Percentiles rank a stretch among this genome's conserved stretches.
These are phyloP conservation scores for Phylloboletellus chloephorus DNA, from an alignment of 1,284 basidiomycete genomes.

Conservation along the genomic window DNA sequence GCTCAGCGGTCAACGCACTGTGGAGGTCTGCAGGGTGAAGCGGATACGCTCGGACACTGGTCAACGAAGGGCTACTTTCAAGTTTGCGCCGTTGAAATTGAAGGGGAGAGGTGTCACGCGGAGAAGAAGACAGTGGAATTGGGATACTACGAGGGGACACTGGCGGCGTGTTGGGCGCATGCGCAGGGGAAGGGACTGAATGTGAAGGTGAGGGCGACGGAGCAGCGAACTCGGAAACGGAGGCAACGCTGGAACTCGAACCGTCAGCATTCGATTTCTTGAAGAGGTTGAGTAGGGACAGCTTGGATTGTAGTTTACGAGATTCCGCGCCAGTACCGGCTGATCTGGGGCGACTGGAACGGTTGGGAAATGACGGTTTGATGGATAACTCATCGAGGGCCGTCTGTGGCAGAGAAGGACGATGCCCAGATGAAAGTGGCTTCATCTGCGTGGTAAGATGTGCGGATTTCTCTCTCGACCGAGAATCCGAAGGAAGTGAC, in stretches of 20 bases:
- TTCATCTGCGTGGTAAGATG: conserved; percentile 12
- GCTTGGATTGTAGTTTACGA: conserved; percentile 36
- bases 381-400: conserved; percentile 30
- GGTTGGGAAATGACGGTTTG: conserved; percentile 18
- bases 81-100: conserved; percentile 26
- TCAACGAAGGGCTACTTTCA: conserved; percentile 22
- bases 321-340: conserved; percentile 45
- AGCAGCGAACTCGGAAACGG: conserved; percentile 25
- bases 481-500: conserved; percentile 7
- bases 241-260: conserved; percentile 31
- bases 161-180: conserved; percentile 14
- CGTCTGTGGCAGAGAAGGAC: conserved; percentile 38
- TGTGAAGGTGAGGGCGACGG: conserved; percentile 21
- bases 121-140: conserved; percentile 25
- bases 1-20: conserved; percentile 28
- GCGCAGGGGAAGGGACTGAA: conserved; percentile 20
- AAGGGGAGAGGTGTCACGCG: conserved; percentile 24
- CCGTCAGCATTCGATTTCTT: conserved; percentile 38
- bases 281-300: conserved; percentile 43
- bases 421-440: conserved; percentile 21
- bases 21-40: conserved; percentile 34
- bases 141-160: conserved; percentile 26
- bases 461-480: conserved; percentile 2
- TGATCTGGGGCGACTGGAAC: conserved; percentile 40
- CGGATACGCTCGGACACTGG: conserved; percentile 26